Evolutionary conservation across 2,329 filamentous ascomycete genomes (phyloP).

Genomic region (Paecilomyces sp.): DNA sequence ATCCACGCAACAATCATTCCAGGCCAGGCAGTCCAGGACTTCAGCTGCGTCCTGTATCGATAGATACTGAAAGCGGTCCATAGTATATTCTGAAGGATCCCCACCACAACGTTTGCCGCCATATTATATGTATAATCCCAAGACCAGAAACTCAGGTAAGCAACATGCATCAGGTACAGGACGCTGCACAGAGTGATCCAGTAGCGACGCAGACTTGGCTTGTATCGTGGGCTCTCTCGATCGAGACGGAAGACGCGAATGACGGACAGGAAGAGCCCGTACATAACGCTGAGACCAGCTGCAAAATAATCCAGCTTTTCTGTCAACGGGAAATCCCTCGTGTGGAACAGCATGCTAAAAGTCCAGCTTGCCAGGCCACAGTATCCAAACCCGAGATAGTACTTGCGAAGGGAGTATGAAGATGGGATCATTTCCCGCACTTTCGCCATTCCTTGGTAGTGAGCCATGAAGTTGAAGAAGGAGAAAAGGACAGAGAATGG

Average conservation of each 20-base stretch:
- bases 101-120: slow-evolving; percentile 81
- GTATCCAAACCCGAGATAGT: slow-evolving; percentile 73
- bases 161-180: slow-evolving; percentile 70
- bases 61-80: slow-evolving; percentile 80
- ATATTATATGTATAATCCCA: slow-evolving; percentile 99
- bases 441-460: slow-evolving; percentile 67
- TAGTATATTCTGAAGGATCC: slow-evolving; percentile 70
- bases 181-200: slow-evolving; percentile 69
- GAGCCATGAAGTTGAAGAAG: slow-evolving; percentile 81
- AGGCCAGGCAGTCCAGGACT: slow-evolving; percentile 80
- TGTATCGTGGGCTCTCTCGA: slow-evolving; percentile 40
- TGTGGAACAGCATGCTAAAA: slow-evolving; percentile 88
- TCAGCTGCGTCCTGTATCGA: slow-evolving; percentile 63
- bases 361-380: slow-evolving; percentile 78
- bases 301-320: slow-evolving; percentile 97
- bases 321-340: slow-evolving; percentile 73
- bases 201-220: slow-evolving; percentile 53
- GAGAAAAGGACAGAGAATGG: slow-evolving; percentile 91
- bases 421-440: slow-evolving; percentile 64
- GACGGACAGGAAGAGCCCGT: slow-evolving; percentile 79
- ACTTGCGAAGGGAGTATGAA: slow-evolving; percentile 68
- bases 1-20: slow-evolving; percentile 89
- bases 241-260: slow-evolving; percentile 82
- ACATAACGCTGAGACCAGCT: slow-evolving; percentile 81
- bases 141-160: slow-evolving; percentile 73